These are phyloP conservation scores for Paxillus involutus DNA, from an alignment of 768 basidiomycete species.

Conservation along the genomic window DNA sequence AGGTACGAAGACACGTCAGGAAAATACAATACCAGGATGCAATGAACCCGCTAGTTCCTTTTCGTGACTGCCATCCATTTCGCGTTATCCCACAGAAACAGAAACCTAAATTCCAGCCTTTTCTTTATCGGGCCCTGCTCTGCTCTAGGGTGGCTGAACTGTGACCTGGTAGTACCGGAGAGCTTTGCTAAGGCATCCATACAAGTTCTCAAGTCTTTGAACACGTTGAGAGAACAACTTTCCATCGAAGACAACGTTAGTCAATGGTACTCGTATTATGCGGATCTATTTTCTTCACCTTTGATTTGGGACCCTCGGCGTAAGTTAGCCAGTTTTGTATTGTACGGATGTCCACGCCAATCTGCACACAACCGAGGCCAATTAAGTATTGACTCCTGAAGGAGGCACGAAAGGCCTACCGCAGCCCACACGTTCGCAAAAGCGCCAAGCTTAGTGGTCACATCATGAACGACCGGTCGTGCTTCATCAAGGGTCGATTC, in stretches of 20 bases:
- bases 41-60: too few species aligned
- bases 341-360: slow-evolving; percentile 16
- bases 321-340: slow-evolving; percentile 8
- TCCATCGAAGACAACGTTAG: too few species aligned
- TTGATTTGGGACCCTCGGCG: slow-evolving; percentile 10
- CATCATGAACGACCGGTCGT: slow-evolving; percentile 18
- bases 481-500: slow-evolving; percentile 11
- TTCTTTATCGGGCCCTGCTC: too few species aligned
- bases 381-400: neutral
- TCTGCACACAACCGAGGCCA: slow-evolving; percentile 3
- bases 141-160: slow-evolving; percentile 7
- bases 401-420: neutral
- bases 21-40: too few species aligned
- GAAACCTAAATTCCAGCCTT: too few species aligned
- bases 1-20: too few species aligned
- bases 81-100: too few species aligned
- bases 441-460: slow-evolving; percentile 15
- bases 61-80: too few species aligned
- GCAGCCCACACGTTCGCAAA: slow-evolving; percentile 15
- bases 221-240: slow-evolving; percentile 17
- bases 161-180: slow-evolving; percentile 23
- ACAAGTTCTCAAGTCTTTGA: slow-evolving; percentile 14
- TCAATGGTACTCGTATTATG: neutral
- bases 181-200: slow-evolving; percentile 20
- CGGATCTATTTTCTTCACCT: slow-evolving; percentile 3